Percentiles rank a stretch among this genome's conserved stretches.
Conservation (phyloP, 345 rosid genomes). For the Salix caprea region DNA sequence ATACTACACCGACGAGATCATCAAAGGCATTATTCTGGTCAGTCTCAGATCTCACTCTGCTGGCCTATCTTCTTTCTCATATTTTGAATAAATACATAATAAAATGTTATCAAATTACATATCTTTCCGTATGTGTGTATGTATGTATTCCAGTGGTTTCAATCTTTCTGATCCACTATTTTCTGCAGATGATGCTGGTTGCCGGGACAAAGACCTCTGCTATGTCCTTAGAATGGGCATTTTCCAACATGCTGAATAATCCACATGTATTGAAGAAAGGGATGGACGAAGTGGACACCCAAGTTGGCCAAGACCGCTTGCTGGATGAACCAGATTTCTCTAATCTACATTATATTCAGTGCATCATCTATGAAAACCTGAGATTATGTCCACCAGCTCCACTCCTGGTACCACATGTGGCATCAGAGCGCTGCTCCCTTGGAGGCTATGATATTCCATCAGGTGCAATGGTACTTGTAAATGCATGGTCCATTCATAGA, state of each 20-base stretch:
- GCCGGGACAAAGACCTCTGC: conserved; percentile 17
- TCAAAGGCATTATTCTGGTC: conserved; percentile 37
- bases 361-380: conserved; percentile 8
- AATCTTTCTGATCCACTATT: background rate
- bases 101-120: no score
- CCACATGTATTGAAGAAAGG: background rate
- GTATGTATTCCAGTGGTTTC: background rate
- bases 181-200: conserved; percentile 7
- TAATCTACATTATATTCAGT: conserved; percentile 10
- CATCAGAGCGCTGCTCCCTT: conserved; percentile 13
- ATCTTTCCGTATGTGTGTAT: no score
- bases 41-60: background rate
- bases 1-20: conserved; percentile 38
- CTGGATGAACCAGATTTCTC: conserved; percentile 13
- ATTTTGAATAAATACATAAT: background rate
- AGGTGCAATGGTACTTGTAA: conserved; percentile 6
- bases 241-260: conserved; percentile 16
- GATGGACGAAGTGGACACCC: conserved; percentile 9
- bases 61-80: background rate
- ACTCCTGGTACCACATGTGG: conserved; percentile 10
- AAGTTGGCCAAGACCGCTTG: conserved; percentile 4
- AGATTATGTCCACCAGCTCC: conserved; percentile 14
- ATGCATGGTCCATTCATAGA: conserved; percentile 21
- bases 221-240: conserved; percentile 12
- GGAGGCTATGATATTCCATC: conserved; percentile 13